These are phyloP conservation scores for Starmerella apicola DNA, from an alignment of 805 yeast species.

Conservation along the genomic window DNA sequence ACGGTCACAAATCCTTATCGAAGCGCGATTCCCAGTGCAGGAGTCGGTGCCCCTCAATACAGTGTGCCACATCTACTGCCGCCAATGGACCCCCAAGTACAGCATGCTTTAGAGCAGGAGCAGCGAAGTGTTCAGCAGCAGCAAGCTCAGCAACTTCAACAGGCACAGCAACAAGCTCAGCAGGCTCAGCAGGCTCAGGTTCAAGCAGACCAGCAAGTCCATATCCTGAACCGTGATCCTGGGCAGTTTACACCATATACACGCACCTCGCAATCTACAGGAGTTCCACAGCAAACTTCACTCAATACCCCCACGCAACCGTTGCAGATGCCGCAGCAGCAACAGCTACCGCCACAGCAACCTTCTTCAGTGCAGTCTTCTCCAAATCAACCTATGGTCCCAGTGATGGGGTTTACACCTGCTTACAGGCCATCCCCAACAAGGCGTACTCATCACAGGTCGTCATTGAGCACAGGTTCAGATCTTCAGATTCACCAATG, in stretches of 20 bases:
- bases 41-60: no score
- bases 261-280: no score
- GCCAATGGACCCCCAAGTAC: no score
- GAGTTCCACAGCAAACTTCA: neutral
- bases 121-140: conserved; percentile 5
- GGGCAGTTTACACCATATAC: no score
- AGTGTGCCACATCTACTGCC: no score
- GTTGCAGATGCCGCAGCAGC: conserved; percentile 1
- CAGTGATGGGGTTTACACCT: conserved; percentile 5
- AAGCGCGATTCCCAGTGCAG: neutral
- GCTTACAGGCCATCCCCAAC: neutral
- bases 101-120: no score
- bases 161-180: conserved; percentile 4
- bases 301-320: neutral
- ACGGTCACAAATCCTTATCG: neutral
- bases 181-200: neutral
- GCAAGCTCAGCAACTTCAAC: conserved; percentile 12
- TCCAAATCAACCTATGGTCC: conserved; percentile 3
- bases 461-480: conserved; percentile 10
- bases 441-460: conserved; percentile 4
- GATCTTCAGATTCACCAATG: conserved; percentile 20
- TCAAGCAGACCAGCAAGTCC: neutral
- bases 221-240: no score
- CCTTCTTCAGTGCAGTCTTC: neutral
- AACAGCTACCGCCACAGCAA: neutral